Evolutionary conservation across 306 rosid species (phyloP), one percentile per base, ranked within the genome.

Genomic region (Glycine tomentella): DNA sequence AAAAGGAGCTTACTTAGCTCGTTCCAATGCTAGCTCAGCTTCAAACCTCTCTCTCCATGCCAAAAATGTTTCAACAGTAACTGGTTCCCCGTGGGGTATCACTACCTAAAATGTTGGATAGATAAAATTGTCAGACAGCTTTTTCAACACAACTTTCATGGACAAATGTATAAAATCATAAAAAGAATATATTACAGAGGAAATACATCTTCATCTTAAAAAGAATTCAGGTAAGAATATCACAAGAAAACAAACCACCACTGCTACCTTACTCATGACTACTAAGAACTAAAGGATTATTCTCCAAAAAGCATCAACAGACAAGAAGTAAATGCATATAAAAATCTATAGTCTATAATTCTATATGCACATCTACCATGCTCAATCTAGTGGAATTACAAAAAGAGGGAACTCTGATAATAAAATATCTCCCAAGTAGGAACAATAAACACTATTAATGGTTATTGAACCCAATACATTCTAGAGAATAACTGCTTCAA

Each of bases 21-120:
- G 94, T 80, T 92, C 97, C 56, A 96, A 89, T 76, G 99, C 99
- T 76, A 93, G 87, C 76, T 96, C 99, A 56, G 98, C 99, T 92
- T 96, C 99, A 87, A 90, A 96, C 86, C 94, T 92, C 71, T 96
- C 99, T 85, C 99, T 90, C 99, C 99, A 96, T 61, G 94, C 93
- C 90, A 90, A 79, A 91, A 96, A 96, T 65, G 94, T 91, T 44
- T 93, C 99, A 57, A 92, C 73, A 5, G 98, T 96, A 80, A 96
- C 99, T 13, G 97, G 92, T 83, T 96, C 98, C 82, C 99, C 99
- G 65, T 96, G 99, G 17, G 99, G 99, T 80, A 96, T 36, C 74
- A 96, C 87, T 84, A 93, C 51, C 99, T 93, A 86, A 75, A 85
- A 85, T 50, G 57, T 77, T 48, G 44, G 52, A 59, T 59, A 63